Percentiles rank a stretch among this genome's conserved stretches.
Evolutionary conservation across 805 yeast species (phyloP).

Genomic region (Saturnispora dispora): DNA sequence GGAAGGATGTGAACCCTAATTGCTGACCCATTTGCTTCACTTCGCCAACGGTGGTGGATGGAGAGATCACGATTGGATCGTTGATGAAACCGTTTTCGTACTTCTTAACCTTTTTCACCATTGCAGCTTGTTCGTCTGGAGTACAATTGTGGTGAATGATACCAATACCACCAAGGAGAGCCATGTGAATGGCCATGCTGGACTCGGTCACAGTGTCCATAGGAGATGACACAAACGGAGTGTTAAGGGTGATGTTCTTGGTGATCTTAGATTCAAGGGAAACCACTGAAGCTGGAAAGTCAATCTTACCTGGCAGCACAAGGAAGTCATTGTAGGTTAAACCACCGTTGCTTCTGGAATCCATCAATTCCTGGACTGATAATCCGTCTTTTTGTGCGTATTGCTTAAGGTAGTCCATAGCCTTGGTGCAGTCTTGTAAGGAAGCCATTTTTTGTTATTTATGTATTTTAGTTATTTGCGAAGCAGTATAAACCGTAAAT

Average conservation of each 20-base stretch:
- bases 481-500: neutral
- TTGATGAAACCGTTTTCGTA: slow-evolving; percentile 96
- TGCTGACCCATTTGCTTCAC: slow-evolving; percentile 59
- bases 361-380: slow-evolving; percentile 75
- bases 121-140: slow-evolving; percentile 94
- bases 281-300: slow-evolving; percentile 75
- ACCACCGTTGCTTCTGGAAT: slow-evolving; percentile 87
- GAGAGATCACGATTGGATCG: slow-evolving; percentile 82
- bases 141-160: slow-evolving; percentile 96
- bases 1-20: slow-evolving; percentile 94
- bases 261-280: slow-evolving; percentile 80
- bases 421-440: slow-evolving; percentile 41
- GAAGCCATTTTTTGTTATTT: slow-evolving; percentile 2
- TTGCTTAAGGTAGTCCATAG: slow-evolving; percentile 54
- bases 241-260: slow-evolving; percentile 80
- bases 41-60: slow-evolving; percentile 69
- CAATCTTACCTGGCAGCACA: slow-evolving; percentile 89
- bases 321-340: slow-evolving; percentile 95
- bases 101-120: slow-evolving; percentile 95
- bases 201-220: slow-evolving; percentile 99
- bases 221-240: slow-evolving; percentile 96
- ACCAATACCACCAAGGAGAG: slow-evolving; percentile 97
- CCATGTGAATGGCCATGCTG: slow-evolving; percentile 97
- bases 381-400: slow-evolving; percentile 79
- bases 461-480: slow-evolving; percentile 3